Evolutionary conservation across 306 rosid genomes (phyloP), one percentile per base, ranked within the genome.

Genomic region (Begonia loranthoides): DNA sequence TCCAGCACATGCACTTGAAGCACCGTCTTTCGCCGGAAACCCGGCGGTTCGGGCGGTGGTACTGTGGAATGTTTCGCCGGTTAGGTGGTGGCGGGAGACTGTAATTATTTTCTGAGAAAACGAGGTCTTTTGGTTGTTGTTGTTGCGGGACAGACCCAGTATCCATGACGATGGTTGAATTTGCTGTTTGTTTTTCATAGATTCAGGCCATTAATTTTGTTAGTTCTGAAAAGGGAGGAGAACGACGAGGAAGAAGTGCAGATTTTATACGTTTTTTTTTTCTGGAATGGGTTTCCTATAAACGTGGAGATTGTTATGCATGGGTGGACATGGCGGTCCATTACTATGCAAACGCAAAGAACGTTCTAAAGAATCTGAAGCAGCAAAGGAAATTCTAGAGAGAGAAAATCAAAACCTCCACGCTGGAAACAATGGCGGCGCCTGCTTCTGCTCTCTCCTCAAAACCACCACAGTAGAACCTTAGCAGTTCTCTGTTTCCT

Each of bases 21-120:
- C 49, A 60, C 41, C 65, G 43, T 0, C 24, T 17, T 10, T 46
- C n/a, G 4, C 65, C 51, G 15, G 51, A 17, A 10, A 56, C 65
- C 15, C n/a, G 17, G 17, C 15, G 4, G 49, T 36, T 5, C 21
- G 36, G 38, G 55, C 14, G 15, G 10, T 60, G 57, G 65, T 60
- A 60, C 7, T 28, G 3, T 10, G 65, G 65, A 12, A 60, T 9
- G 44, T 39, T 22, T 7, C 51, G 58, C 28, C 58, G 57, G 12
- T 51, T 16, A 33, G 65, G 65, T 6, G 64, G 64, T 7, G 65
- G 65, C 9, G 57, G 65, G 34, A 43, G 57, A 57, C 41, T 22
- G 41, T 28, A 5, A 4, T 52, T 15, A 49, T 41, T 8, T 9
- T 41, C 52, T 12, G 50, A 15, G 13, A 51, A 39, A 49, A 60